Evolutionary conservation across 2,329 filamentous ascomycete genomes (phyloP).

Genomic region (Aureobasidium sp.): DNA sequence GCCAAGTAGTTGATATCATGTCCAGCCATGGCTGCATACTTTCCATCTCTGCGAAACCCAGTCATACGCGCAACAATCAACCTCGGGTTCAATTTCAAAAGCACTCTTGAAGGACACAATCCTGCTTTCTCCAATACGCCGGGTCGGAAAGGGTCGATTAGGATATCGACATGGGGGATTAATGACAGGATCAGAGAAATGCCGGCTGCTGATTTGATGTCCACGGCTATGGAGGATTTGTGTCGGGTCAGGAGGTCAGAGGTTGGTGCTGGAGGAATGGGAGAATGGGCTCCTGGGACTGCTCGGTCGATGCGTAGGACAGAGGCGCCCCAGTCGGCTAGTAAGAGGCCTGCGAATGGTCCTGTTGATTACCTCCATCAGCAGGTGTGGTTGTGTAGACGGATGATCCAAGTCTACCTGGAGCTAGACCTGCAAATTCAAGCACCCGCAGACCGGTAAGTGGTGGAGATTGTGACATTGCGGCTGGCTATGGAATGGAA

Average conservation of each 20-base stretch:
- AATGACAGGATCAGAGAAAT: conserved; percentile 61
- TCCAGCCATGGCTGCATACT: conserved; percentile 80
- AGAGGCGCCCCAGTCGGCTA: conserved; percentile 81
- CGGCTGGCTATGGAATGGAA: neutral
- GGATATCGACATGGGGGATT: conserved; percentile 58
- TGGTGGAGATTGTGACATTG: conserved; percentile 34
- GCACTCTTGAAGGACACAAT: conserved; percentile 60
- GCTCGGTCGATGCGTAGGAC: conserved; percentile 77
- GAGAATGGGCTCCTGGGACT: conserved; percentile 32
- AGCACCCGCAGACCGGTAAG: conserved; percentile 55
- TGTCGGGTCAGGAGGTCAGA: conserved; percentile 69
- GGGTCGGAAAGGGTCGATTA: conserved; percentile 91
- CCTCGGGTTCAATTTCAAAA: conserved; percentile 62
- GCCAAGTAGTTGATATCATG: conserved; percentile 97
- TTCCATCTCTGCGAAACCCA: conserved; percentile 80
- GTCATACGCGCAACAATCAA: conserved; percentile 82
- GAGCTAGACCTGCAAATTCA: conserved; percentile 58
- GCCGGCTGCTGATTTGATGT: conserved; percentile 65
- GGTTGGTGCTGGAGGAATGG: conserved; percentile 39
- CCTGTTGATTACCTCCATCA: conserved; percentile 41
- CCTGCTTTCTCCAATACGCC: conserved; percentile 82
- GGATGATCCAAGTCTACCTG: conserved; percentile 35
- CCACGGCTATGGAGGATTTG: conserved; percentile 72
- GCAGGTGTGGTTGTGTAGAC: neutral
- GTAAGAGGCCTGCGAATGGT: conserved; percentile 80